Base-by-base conservation (phyloP, 2,329 filamentous ascomycete genomes). In the Talaromyces sp. region DNA sequence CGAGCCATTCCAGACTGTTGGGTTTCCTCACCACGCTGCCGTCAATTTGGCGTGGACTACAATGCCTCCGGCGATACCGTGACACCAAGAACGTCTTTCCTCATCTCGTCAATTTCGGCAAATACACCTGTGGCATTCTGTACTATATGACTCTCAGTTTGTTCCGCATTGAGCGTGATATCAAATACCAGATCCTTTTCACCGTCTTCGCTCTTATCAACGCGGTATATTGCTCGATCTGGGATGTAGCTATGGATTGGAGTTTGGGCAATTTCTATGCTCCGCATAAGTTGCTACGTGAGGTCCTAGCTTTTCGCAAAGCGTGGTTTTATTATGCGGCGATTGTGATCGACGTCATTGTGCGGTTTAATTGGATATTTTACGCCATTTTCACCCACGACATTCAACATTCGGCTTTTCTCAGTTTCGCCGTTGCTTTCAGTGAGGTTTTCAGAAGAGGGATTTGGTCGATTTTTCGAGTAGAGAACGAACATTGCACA, bases 231-330 rank as follows among this genome's bases (percentile, higher is more conserved):
- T 87, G 83, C 65, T 91, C 87, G 9, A 82, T 96, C 41, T 99
- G 94, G 94, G 94, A 99, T 70, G 77, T 99, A 1, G 85, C 91
- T 63, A 97, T 97, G 89, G 94, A 99, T 72, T 97, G 94, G 81
- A 94, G 89, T 59, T 80, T 97, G n/a, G 81, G 93, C 2, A 91
- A 97, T 65, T 81, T 88, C 0, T 84, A 87, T 57, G 84, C 89
- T 0, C 82, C 83, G 10, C 79, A 89, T 63, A 81, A 77, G 1
- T 80, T 86, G 51, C 82, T 97, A 10, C 87, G 94, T 6, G 84
- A 93, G 59, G 87, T 89, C 8, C 81, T 94, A 0, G 91, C 87
- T 0, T 88, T 94, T 66, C 93, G 93, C 68, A 80, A 80, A 11
- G 80, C 82, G 3, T 94, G 89, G 87, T 79, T 87, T 41, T 99